Evolutionary conservation across 1,284 basidiomycete genomes (phyloP), one percentile per base, ranked within the genome.

Genomic region (Cryptococcus amylolentus): DNA sequence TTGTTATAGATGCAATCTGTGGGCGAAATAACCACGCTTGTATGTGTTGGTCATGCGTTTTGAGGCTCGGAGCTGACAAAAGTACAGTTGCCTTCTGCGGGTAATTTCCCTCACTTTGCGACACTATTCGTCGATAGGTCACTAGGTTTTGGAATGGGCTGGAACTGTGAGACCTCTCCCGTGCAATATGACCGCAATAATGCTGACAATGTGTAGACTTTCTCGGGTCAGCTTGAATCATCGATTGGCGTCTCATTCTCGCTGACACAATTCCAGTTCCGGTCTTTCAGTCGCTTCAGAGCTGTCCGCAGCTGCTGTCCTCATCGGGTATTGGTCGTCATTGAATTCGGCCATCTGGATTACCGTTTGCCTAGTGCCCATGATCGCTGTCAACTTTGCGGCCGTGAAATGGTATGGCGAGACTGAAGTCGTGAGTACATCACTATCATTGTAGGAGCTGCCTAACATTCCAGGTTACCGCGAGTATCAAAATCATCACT

Each of bases 21-120:
- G 35, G 54, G 58, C 7, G 62, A 64, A 49, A 58, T 64, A 45
- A 56, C 62, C 1, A 52, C 62, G 4, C 54, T 64, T 10, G 55
- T 57, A 18, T 42, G 55, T 51, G 8, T 5, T 35, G 6, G 31
- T 3, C 31, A 35, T 35, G 31, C 7, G 31, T 35, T 3, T 6
- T 35, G 31, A 6, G 5, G 31, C 31, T 35, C 31, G 23, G 23
- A 35, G 31, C 31, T 35, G 31, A 35, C 31, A 35, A 10, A 35
- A 8, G 40, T 42, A 31, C 10, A 55, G 54, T 50, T 55, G 4
- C 56, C 56, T 4, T 51, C 53, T 50, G 56, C 56, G 23, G 56
- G 56, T 31, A 53, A 51, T n/a, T 57, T 57, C 47, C 56, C 56
- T 23, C 51, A 57, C 39, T 57, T 43, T 40, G 51, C 56, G 12